These are phyloP conservation scores for Mrakiaceae sp. DNA, from an alignment of 1,284 basidiomycete species.

Conservation along the genomic window DNA sequence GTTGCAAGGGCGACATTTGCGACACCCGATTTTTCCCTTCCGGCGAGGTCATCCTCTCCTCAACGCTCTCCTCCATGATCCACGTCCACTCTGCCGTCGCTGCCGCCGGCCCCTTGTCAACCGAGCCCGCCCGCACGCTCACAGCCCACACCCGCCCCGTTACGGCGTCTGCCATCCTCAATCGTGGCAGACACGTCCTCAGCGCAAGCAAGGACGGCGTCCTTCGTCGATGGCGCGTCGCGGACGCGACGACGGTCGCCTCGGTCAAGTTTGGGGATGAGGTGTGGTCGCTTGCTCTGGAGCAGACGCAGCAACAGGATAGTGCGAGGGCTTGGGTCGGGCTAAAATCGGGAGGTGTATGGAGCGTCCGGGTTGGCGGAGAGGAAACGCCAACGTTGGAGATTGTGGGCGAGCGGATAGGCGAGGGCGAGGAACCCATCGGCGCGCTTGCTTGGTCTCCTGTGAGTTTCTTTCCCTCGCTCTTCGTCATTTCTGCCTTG, in stretches of 20 bases:
- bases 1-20: slow-evolving; percentile 5
- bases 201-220: slow-evolving; percentile 5
- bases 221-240: slow-evolving; percentile 2
- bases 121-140: background rate
- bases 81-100: background rate
- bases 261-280: slow-evolving; percentile 1
- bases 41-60: background rate
- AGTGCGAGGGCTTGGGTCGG: background rate
- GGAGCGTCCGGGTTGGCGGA: background rate
- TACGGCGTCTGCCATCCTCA: background rate
- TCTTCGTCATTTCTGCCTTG: background rate
- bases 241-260: background rate
- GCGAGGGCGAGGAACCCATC: background rate
- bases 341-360: background rate
- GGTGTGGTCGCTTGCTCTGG: background rate
- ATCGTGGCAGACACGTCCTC: slow-evolving; percentile 7
- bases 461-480: background rate
- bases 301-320: background rate
- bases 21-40: slow-evolving; percentile 9
- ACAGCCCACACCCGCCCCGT: background rate
- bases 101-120: background rate
- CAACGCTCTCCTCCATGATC: background rate
- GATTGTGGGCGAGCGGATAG: background rate
- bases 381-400: background rate
- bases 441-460: background rate